Percentiles rank a stretch among this genome's conserved stretches.
These are phyloP conservation scores for Parsonsia alboflavescens DNA, from an alignment of 257 asterid species.

Conservation along the genomic window DNA sequence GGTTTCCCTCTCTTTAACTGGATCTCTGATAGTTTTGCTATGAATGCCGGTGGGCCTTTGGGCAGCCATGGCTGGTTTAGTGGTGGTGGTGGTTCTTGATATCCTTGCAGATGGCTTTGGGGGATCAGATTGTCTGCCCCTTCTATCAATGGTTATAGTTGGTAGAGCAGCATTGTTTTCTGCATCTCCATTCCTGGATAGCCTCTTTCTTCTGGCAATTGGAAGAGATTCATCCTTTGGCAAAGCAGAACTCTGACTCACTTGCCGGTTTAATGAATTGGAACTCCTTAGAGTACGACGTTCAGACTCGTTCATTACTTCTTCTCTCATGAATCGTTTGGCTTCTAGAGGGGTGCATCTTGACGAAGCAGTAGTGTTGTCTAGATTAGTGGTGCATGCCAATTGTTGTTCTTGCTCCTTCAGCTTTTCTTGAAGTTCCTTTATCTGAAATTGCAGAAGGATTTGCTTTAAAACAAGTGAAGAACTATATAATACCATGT, in stretches of 20 bases:
- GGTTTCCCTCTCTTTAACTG: slow-evolving; percentile 69
- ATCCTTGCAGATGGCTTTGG: slow-evolving; percentile 41
- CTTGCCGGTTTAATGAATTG: slow-evolving; percentile 37
- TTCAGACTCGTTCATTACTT: slow-evolving; percentile 36
- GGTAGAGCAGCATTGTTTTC: slow-evolving; percentile 45
- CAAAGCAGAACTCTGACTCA: slow-evolving; percentile 31
- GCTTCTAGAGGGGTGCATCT: slow-evolving; percentile 40
- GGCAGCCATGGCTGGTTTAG: slow-evolving; percentile 37
- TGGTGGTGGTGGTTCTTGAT: slow-evolving; percentile 39
- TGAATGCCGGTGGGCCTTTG: slow-evolving; percentile 42
- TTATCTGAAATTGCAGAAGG: slow-evolving; percentile 37
- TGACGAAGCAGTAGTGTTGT: slow-evolving; percentile 26
- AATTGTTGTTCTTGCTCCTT: slow-evolving; percentile 63
- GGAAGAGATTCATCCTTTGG: slow-evolving; percentile 44
- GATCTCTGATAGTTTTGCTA: slow-evolving; percentile 50
- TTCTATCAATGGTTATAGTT: slow-evolving; percentile 34
- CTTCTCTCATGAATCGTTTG: slow-evolving; percentile 37
- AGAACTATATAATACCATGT: not conserved
- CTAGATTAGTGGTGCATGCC: slow-evolving; percentile 23
- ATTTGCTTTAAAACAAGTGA: not conserved
- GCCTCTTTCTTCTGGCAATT: slow-evolving; percentile 44
- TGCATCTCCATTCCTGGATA: slow-evolving; percentile 51
- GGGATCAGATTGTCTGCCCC: slow-evolving; percentile 62
- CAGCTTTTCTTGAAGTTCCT: slow-evolving; percentile 69
- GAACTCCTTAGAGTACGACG: slow-evolving; percentile 56